A percentile compares a stretch with the other conserved stretches of the same genome.
Evolutionary conservation across 2,329 filamentous ascomycete species (phyloP).

Genomic region (Neopestalotiopsis clavispora): DNA sequence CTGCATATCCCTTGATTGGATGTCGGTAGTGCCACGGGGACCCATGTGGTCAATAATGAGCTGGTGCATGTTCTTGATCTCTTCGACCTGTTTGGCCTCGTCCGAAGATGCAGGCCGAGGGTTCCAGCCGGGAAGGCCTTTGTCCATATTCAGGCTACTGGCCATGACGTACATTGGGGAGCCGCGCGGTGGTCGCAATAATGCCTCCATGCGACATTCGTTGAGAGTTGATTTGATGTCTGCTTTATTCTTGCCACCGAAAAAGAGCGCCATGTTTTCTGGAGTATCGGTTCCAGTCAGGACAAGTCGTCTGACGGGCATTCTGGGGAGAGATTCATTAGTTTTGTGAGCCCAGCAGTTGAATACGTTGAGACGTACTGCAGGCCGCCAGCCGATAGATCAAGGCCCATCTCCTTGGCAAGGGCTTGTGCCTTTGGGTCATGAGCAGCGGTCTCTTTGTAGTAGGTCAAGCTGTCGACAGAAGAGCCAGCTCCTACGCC

Average conservation of each 20-base stretch:
- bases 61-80: conserved; percentile 19
- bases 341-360: conserved; percentile 6
- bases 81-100: conserved; percentile 11
- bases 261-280: conserved; percentile 24
- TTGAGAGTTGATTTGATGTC: conserved; percentile 26
- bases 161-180: conserved; percentile 7
- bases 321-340: background rate
- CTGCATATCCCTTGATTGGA: conserved; percentile 7
- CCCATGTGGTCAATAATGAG: conserved; percentile 17
- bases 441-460: conserved; percentile 19
- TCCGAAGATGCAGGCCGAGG: conserved; percentile 16
- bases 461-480: conserved; percentile 17
- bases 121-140: conserved; percentile 19
- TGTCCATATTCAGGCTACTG: background rate
- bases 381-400: conserved; percentile 3
- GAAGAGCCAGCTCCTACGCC: conserved; percentile 12
- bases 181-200: conserved; percentile 16
- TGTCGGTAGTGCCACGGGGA: conserved; percentile 2
- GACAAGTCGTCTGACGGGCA: conserved; percentile 16
- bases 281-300: conserved; percentile 20
- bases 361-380: too few relatives aligned
- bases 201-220: conserved; percentile 8
- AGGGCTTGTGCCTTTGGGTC: conserved; percentile 18
- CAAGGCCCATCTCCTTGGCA: conserved; percentile 17
- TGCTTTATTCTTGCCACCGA: conserved; percentile 22